These are phyloP conservation scores for Backusella parvicylindrica DNA, from an alignment of 192 early-diverging fungal species.

Conservation along the genomic window DNA sequence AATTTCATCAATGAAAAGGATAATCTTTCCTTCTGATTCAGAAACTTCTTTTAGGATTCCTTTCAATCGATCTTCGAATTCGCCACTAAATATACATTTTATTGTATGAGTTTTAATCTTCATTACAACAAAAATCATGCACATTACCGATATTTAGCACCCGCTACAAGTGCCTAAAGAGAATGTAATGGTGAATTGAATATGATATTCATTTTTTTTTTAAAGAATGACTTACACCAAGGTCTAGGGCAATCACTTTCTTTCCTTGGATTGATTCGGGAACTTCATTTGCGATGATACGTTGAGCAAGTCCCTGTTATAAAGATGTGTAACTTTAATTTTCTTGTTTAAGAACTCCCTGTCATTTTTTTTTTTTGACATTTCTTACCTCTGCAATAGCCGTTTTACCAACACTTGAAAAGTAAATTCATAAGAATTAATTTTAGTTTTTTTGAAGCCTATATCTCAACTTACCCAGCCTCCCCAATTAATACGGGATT, in stretches of 20 bases:
- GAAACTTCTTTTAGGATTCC: slow-evolving; percentile 68
- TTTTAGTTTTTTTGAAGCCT: not conserved
- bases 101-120: not conserved
- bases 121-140: not conserved
- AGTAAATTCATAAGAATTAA: not conserved
- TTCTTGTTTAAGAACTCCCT: not conserved
- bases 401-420: slow-evolving; percentile 64
- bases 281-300: slow-evolving; percentile 72
- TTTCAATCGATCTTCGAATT: slow-evolving; percentile 82
- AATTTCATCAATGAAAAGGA: slow-evolving; percentile 81
- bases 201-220: not conserved
- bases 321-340: not conserved
- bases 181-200: not conserved
- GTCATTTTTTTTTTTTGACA: not conserved
- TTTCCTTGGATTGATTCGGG: slow-evolving; percentile 78
- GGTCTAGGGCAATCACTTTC: slow-evolving; percentile 66
- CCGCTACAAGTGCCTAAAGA: slow-evolving; percentile 50
- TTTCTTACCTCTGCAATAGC: slow-evolving; percentile 63
- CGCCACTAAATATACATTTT: slow-evolving; percentile 48
- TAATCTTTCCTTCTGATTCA: slow-evolving; percentile 67
- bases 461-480: slow-evolving; percentile 48
- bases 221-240: slow-evolving; percentile 43
- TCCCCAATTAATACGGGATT: slow-evolving; percentile 77
- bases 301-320: slow-evolving; percentile 62
- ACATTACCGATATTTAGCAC: slow-evolving; percentile 67